Conservation (phyloP, 441 rosid species). For the Pelargonium australe region DNA sequence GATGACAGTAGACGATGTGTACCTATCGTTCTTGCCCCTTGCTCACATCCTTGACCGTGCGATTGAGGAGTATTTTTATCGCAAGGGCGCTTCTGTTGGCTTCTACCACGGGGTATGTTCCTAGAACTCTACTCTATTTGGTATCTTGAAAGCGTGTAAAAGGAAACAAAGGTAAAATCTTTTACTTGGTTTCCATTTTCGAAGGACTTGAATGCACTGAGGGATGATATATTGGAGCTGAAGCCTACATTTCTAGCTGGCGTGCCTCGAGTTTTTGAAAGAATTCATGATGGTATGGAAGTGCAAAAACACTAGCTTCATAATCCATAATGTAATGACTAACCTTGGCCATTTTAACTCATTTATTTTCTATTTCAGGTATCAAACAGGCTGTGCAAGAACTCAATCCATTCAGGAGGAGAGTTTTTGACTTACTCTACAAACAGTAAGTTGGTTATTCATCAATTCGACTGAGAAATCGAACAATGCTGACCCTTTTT, state of each 20-base stretch:
- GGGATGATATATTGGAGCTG: slow-evolving; percentile 75
- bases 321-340: background rate
- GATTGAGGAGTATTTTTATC: slow-evolving; percentile 78
- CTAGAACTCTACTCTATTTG: slow-evolving; percentile 9
- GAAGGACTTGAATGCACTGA: slow-evolving; percentile 76
- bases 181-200: slow-evolving; percentile 12
- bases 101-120: slow-evolving; percentile 83
- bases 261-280: slow-evolving; percentile 89
- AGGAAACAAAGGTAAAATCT: background rate
- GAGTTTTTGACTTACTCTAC: slow-evolving; percentile 60
- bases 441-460: slow-evolving; percentile 42
- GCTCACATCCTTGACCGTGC: slow-evolving; percentile 86
- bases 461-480: background rate
- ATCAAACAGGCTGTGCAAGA: slow-evolving; percentile 59
- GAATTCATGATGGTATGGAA: slow-evolving; percentile 67
- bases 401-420: slow-evolving; percentile 61
- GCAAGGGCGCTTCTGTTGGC: slow-evolving; percentile 91
- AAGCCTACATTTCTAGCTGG: slow-evolving; percentile 87
- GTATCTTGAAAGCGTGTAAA: background rate
- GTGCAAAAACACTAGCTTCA: background rate
- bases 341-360: background rate
- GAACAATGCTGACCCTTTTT: slow-evolving; percentile 1
- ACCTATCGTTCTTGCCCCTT: slow-evolving; percentile 87
- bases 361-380: slow-evolving; percentile 28
- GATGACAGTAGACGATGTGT: slow-evolving; percentile 87